Evolutionary conservation across 2,329 filamentous ascomycete genomes (phyloP), one percentile per base, ranked within the genome.

Genomic region (Colletotrichum camelliae): DNA sequence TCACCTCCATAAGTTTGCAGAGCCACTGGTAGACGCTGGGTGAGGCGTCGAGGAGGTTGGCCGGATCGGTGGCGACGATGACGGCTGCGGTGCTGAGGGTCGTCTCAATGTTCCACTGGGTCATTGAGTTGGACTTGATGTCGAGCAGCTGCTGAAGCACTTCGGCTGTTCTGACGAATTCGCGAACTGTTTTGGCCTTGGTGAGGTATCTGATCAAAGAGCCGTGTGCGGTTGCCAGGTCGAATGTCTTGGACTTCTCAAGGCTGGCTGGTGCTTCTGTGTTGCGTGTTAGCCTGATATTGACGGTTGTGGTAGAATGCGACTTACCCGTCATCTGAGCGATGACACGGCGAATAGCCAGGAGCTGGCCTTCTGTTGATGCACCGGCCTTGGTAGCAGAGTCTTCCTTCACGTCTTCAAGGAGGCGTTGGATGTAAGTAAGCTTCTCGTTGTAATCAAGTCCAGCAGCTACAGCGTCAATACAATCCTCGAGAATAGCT

Each of bases 91-190:
- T 86, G 78, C 85, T 86, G 52, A 92, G 81, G 5, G 89, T 90
- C 33, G 85, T 78, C 75, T 92, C 91, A 27, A 92, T 85, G 77
- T 91, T 91, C 87, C 90, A 91, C 79, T 92, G 91, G 7, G 86
- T 87, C 86, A 91, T 90, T 55, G 85, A 84, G 21, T 84, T 85
- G 0, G 88, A 84, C 58, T 87, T 87, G 77, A 86, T 87, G 77
- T 91, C 89, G 29, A 92, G 85, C 10, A 92, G 83, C 3, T 84
- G 81, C 31, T 84, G 82, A 15, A 89, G 81, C 12, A 86, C 84
- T 43, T 86, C 85, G 60, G 87, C 86, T 9, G 86, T 80, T 13
- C 86, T 83, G 27, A 81, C 77, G 70, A 86, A 85, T 69, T 86
- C 82, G 2, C 81, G 76, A 7, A 81, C 78, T 7, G 79, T 79